Conservation (phyloP, 2,329 filamentous ascomycete species). For the Coleophoma cylindrospora region DNA sequence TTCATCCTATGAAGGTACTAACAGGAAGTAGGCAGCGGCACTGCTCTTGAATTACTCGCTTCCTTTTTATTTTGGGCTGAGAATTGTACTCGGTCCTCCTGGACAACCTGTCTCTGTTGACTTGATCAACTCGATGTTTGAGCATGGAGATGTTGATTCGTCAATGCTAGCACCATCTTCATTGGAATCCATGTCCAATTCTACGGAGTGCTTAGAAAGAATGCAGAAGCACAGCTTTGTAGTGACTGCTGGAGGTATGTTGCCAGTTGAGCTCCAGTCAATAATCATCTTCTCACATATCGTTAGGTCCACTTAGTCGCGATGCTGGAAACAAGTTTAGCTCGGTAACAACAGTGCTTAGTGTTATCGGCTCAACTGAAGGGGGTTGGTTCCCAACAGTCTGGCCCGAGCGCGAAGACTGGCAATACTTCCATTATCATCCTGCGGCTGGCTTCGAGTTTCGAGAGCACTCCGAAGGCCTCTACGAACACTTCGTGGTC, state of each 20-base stretch:
- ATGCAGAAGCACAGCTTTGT: conserved; percentile 28
- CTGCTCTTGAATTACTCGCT: conserved; percentile 36
- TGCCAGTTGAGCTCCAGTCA: background rate
- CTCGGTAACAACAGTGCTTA: conserved; percentile 27
- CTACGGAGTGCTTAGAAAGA: conserved; percentile 25
- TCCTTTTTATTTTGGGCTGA: conserved; percentile 29
- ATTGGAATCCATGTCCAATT: conserved; percentile 28
- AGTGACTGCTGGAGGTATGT: conserved; percentile 28
- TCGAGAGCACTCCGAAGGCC: conserved; percentile 8
- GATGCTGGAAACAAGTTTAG: conserved; percentile 24
- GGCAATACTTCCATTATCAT: conserved; percentile 7
- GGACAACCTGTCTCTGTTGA: conserved; percentile 30
- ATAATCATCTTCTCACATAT: no score
- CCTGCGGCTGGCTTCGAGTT: conserved; percentile 5
- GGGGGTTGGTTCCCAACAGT: background rate
- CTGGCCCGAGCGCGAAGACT: conserved; percentile 1
- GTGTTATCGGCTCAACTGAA: conserved; percentile 15
- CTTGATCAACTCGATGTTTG: conserved; percentile 28
- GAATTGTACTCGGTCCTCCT: conserved; percentile 30
- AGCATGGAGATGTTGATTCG: conserved; percentile 30
- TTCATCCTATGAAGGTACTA: background rate
- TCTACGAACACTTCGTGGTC: conserved; percentile 20
- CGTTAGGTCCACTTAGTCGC: conserved; percentile 21
- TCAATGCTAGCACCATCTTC: conserved; percentile 33
- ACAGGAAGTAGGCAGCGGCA: conserved; percentile 28